These are phyloP conservation scores for Marsdenia floribunda DNA, from an alignment of 257 asterid species.

Conservation along the genomic window DNA sequence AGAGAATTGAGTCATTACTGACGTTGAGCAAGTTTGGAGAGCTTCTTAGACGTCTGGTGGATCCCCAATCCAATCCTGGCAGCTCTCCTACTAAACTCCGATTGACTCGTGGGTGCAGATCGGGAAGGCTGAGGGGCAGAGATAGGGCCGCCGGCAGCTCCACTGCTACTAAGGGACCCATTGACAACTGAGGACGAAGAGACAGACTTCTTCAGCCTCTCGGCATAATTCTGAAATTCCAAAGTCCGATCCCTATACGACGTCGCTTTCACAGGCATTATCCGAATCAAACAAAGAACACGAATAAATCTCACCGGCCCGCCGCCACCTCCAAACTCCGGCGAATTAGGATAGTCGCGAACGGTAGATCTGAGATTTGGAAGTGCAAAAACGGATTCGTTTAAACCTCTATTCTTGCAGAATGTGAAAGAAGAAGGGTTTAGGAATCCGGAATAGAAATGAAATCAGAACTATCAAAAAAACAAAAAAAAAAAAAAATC, in stretches of 20 bases:
- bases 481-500: no score
- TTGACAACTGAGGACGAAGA: constrained; percentile 31
- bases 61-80: constrained; percentile 60
- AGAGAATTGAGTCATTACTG: constrained; percentile 15
- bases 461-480: neutral
- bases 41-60: constrained; percentile 74
- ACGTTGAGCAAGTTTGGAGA: constrained; percentile 64
- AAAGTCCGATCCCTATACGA: constrained; percentile 89
- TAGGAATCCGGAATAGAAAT: neutral
- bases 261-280: constrained; percentile 59
- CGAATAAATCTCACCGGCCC: neutral
- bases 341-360: neutral
- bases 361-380: constrained; percentile 7
- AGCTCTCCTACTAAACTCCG: constrained; percentile 72
- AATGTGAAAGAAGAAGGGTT: neutral
- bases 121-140: constrained; percentile 19
- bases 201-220: constrained; percentile 47
- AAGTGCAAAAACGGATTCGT: neutral
- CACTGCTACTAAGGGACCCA: constrained; percentile 59
- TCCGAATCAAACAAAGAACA: neutral
- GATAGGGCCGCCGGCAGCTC: constrained; percentile 5
- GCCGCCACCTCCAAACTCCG: neutral
- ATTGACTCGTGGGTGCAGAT: constrained; percentile 44
- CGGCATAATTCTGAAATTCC: constrained; percentile 68
- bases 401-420: neutral